phyloP scores from a whole-genome alignment of 139 green algal genomes.

The Astrephomene gubernaculifera region DNA sequence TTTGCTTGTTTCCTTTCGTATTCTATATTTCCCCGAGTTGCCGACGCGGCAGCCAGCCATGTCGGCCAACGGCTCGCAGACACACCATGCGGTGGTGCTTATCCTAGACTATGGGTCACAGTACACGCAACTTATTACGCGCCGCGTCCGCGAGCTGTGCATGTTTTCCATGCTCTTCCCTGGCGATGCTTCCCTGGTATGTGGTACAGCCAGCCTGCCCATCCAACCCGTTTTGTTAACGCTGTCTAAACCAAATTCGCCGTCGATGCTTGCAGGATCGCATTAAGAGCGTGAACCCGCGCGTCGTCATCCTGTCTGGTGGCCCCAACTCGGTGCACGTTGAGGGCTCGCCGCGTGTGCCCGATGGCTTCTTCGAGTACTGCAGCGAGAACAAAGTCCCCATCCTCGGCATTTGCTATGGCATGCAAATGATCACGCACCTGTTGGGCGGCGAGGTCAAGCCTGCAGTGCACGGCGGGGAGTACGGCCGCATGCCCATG shows the following conservation, averaged over 20 bases:
- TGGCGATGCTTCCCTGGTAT: slow-evolving; percentile 87
- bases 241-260: not conserved
- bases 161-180: slow-evolving; percentile 95
- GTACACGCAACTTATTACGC: slow-evolving; percentile 98
- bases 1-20: too few relatives aligned
- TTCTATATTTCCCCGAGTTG: too few relatives aligned
- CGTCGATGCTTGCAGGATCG: slow-evolving; percentile 68
- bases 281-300: slow-evolving; percentile 83
- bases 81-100: slow-evolving; percentile 51
- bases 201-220: not conserved
- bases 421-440: slow-evolving; percentile 82
- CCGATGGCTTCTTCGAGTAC: slow-evolving; percentile 90
- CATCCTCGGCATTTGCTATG: slow-evolving; percentile 99
- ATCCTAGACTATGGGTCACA: slow-evolving; percentile 86
- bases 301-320: slow-evolving; percentile 94
- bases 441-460: slow-evolving; percentile 88
- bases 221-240: not conserved
- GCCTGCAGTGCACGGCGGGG: slow-evolving; percentile 75
- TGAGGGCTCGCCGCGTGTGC: slow-evolving; percentile 86
- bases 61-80: slow-evolving; percentile 8
- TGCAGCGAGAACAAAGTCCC: slow-evolving; percentile 72
- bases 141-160: slow-evolving; percentile 91
- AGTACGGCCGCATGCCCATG: slow-evolving; percentile 98
- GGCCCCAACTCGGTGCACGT: slow-evolving; percentile 97
- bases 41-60: too few relatives aligned